Conservation (phyloP, 2,329 filamentous ascomycete genomes). For the Aureobasidium zeae region DNA sequence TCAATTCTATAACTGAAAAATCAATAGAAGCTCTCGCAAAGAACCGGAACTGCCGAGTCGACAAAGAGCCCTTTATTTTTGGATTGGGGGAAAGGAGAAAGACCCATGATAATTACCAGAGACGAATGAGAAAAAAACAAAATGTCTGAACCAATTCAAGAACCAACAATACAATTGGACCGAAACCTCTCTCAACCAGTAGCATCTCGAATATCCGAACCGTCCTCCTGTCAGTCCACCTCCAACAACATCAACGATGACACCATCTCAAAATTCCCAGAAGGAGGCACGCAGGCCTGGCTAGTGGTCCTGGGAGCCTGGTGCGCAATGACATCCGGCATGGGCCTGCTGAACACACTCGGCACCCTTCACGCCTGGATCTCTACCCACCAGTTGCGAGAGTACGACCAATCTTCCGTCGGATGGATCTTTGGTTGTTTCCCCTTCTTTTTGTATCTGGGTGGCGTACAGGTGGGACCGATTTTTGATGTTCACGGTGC, state of each 20-base stretch:
- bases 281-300: constrained; percentile 72
- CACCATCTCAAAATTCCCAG: constrained; percentile 52
- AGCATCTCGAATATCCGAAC: too few relatives aligned
- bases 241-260: constrained; percentile 28
- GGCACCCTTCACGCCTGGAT: constrained; percentile 21
- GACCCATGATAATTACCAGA: too few relatives aligned
- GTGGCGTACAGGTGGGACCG: constrained; percentile 31
- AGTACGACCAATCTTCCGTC: constrained; percentile 20
- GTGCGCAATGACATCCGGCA: constrained; percentile 53
- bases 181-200: too few relatives aligned
- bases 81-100: too few relatives aligned
- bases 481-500: constrained; percentile 38
- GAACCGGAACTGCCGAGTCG: too few relatives aligned
- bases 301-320: constrained; percentile 73
- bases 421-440: constrained; percentile 25
- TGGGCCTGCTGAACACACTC: constrained; percentile 33
- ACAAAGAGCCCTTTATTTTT: too few relatives aligned
- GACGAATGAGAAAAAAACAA: not conserved
- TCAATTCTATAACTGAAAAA: too few relatives aligned
- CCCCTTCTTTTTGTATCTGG: constrained; percentile 24
- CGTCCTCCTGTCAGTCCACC: too few relatives aligned
- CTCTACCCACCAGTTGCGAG: constrained; percentile 20
- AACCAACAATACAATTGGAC: too few relatives aligned
- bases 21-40: too few relatives aligned
- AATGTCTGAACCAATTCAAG: too few relatives aligned